Conservation (phyloP, 2,329 filamentous ascomycete species). For the Cercospora sojina region DNA sequence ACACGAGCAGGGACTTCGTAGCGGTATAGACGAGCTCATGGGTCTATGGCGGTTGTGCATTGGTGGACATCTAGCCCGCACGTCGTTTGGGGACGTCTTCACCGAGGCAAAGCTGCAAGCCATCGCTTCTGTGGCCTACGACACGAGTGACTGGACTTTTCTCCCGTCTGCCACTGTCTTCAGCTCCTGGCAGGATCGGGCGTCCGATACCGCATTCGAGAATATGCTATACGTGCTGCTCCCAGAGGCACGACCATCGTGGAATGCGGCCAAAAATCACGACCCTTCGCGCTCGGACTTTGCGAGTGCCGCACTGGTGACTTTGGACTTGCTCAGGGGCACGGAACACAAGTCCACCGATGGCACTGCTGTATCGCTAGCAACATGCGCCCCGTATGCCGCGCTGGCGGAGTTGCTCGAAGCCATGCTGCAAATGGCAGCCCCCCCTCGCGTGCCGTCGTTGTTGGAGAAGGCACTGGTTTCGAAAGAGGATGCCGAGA, state of each 20-base stretch:
- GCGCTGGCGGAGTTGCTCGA: conserved; percentile 2
- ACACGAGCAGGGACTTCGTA: not conserved
- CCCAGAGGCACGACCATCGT: not conserved
- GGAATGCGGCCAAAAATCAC: not conserved
- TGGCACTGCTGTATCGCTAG: not conserved
- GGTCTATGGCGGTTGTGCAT: conserved; percentile 23
- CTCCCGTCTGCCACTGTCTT: conserved; percentile 22
- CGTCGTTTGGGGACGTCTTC: not conserved
- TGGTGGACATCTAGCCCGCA: conserved; percentile 10
- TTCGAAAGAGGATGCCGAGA: not conserved
- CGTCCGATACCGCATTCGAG: conserved; percentile 17
- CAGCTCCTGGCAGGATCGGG: conserved; percentile 2
- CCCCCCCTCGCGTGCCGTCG: conserved; percentile 1
- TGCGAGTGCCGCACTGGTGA: conserved; percentile 27
- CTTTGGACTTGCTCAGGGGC: conserved; percentile 21
- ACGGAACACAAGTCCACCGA: not conserved
- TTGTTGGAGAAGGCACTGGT: not conserved
- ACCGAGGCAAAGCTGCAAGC: conserved; percentile 4
- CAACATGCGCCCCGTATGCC: not conserved
- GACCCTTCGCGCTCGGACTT: conserved; percentile 20
- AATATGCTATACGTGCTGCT: conserved; percentile 22
- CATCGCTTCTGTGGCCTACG: conserved; percentile 1
- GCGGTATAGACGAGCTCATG: conserved; percentile 16
- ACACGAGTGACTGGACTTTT: conserved; percentile 23
- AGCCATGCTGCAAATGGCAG: not conserved